A percentile compares a stretch with the other conserved stretches of the same genome.
phyloP scores from a whole-genome alignment of 805 yeast genomes.

The Saccharomycopsis oosterbeekiorum region DNA sequence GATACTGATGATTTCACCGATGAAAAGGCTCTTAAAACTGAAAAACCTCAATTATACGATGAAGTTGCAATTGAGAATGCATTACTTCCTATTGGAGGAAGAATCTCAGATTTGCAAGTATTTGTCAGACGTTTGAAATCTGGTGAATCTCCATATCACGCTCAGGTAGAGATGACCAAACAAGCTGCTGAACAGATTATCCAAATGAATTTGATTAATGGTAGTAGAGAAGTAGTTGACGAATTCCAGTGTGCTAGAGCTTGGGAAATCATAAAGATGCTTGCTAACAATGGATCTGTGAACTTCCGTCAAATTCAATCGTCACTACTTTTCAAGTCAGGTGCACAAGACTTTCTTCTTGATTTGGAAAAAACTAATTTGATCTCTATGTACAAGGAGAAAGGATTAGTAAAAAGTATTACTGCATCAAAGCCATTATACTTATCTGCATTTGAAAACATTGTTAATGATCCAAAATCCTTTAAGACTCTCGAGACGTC shows the following conservation, averaged over 20 bases:
- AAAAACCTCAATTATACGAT: constrained; percentile 19
- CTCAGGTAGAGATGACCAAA: constrained; percentile 65
- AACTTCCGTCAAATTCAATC: constrained; percentile 42
- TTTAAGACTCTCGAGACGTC: constrained; percentile 55
- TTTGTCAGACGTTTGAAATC: constrained; percentile 79
- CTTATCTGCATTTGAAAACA: constrained; percentile 63
- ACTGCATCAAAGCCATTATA: constrained; percentile 78
- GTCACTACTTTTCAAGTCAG: constrained; percentile 49
- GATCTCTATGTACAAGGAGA: constrained; percentile 58
- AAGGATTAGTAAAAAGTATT: constrained; percentile 61
- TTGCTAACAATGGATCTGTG: constrained; percentile 41
- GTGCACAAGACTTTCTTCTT: constrained; percentile 45
- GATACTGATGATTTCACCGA: constrained; percentile 25
- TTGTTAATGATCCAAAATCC: constrained; percentile 48
- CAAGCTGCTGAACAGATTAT: constrained; percentile 86
- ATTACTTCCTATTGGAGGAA: constrained; percentile 79
- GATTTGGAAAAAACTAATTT: constrained; percentile 75
- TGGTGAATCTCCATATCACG: constrained; percentile 76
- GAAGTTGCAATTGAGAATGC: constrained; percentile 35
- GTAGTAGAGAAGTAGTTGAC: constrained; percentile 25
- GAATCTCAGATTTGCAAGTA: constrained; percentile 88
- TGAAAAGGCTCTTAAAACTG: constrained; percentile 15
- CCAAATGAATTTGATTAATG: constrained; percentile 54
- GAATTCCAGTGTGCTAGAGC: constrained; percentile 73
- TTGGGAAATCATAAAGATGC: constrained; percentile 67